phyloP scores from a whole-genome alignment of 345 rosid genomes.

The Euphorbia tirucalli region DNA sequence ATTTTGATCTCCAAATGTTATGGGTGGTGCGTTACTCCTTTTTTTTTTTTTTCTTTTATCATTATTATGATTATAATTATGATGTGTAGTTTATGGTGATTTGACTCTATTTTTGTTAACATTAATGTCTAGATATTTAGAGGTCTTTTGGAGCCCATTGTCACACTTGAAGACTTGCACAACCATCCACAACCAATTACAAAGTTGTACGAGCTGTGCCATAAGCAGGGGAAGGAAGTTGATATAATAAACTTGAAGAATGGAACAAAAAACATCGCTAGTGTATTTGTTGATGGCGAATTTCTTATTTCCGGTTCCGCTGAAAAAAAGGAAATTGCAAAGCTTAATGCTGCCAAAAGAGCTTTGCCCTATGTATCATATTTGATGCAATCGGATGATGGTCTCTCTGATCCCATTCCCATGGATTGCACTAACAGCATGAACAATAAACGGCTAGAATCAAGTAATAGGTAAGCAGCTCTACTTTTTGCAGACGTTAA shows the following conservation, averaged over 20 bases:
- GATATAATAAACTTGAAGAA: slow-evolving; percentile 40
- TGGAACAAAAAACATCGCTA: slow-evolving; percentile 33
- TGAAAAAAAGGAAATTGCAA: slow-evolving; percentile 58
- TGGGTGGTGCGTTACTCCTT: slow-evolving; percentile 59
- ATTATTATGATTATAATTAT: not conserved
- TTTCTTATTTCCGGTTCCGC: slow-evolving; percentile 54
- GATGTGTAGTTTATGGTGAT: not conserved
- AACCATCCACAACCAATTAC: slow-evolving; percentile 71
- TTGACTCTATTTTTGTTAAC: too few relatives aligned
- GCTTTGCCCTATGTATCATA: slow-evolving; percentile 46
- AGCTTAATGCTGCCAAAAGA: slow-evolving; percentile 59
- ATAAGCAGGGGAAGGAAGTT: slow-evolving; percentile 56
- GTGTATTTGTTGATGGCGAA: slow-evolving; percentile 47
- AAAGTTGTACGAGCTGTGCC: slow-evolving; percentile 50
- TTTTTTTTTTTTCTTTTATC: not conserved
- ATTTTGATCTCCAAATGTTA: slow-evolving; percentile 49
- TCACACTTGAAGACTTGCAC: slow-evolving; percentile 51
- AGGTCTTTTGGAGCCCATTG: slow-evolving; percentile 65
- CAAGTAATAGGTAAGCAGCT: not conserved
- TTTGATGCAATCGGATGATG: slow-evolving; percentile 15
- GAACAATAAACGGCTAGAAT: not conserved
- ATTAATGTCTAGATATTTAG: slow-evolving; percentile 54
- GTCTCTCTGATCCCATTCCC: too few relatives aligned
- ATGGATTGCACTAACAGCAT: too few relatives aligned
- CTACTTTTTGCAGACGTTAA: too few relatives aligned